Evolutionary conservation across 768 basidiomycete species (phyloP).

Genomic region (Boletus fagicola): DNA sequence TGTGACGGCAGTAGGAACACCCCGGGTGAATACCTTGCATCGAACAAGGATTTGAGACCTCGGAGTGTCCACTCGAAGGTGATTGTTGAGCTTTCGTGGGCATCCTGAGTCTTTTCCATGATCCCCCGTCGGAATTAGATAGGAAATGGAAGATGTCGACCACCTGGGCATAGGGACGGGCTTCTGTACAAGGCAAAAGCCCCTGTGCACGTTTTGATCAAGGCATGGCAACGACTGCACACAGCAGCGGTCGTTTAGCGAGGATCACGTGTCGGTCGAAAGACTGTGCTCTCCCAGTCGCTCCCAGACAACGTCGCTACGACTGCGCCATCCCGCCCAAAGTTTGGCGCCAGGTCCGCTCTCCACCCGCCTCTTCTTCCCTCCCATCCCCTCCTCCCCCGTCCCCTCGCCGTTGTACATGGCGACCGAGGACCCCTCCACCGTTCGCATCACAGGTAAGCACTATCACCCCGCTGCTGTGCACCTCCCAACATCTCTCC

Average conservation of each 20-base stretch:
- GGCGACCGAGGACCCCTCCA: constrained; percentile 18
- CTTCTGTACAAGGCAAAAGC: background rate
- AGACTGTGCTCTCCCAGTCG: no score
- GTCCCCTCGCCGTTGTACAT: constrained; percentile 8
- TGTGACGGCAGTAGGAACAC: no score
- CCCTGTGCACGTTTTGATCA: background rate
- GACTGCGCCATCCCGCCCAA: no score
- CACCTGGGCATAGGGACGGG: background rate
- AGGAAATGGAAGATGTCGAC: no score
- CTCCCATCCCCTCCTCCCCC: background rate
- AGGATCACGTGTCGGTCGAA: background rate
- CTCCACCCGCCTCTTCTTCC: background rate
- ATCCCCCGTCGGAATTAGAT: no score
- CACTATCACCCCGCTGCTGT: background rate
- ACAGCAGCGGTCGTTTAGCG: no score
- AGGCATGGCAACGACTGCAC: no score
- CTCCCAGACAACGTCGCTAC: background rate
- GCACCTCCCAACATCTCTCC: background rate
- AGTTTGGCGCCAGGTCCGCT: background rate
- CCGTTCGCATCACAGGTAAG: constrained; percentile 30
- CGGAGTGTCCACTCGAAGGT: constrained; percentile 78
- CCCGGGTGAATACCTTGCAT: constrained; percentile 47
- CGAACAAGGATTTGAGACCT: constrained; percentile 70
- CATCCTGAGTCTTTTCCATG: constrained; percentile 38
- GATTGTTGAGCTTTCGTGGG: constrained; percentile 52